Evolutionary conservation across 2,329 filamentous ascomycete species (phyloP).

Genomic region (Eutypa lata): DNA sequence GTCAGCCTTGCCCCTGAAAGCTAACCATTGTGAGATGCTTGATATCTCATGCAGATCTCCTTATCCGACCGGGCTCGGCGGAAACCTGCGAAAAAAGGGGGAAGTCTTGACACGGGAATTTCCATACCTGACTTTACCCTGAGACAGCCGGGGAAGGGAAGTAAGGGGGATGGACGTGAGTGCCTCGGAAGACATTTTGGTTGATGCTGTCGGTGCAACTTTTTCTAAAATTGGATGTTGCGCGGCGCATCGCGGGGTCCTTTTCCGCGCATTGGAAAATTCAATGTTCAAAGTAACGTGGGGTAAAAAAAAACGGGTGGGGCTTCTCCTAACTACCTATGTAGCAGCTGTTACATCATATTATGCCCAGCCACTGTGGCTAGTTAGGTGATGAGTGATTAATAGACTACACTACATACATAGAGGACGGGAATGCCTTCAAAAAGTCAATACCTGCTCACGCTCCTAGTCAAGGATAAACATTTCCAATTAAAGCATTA

Average conservation of each 20-base stretch:
- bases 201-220: neutral
- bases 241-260: neutral
- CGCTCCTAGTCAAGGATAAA: too few relatives aligned
- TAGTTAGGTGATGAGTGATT: too few relatives aligned
- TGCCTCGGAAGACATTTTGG: slow-evolving; percentile 1
- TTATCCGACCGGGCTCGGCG: neutral
- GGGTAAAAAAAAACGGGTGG: neutral
- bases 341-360: too few relatives aligned
- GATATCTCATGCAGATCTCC: neutral
- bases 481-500: too few relatives aligned
- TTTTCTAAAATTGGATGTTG: neutral
- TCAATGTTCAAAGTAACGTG: neutral
- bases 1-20: neutral
- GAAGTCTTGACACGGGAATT: neutral
- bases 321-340: too few relatives aligned
- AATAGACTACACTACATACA: too few relatives aligned
- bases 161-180: slow-evolving; percentile 3
- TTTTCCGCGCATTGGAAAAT: neutral
- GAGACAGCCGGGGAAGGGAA: slow-evolving; percentile 1
- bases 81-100: neutral
- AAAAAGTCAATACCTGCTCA: too few relatives aligned
- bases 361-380: too few relatives aligned
- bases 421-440: too few relatives aligned
- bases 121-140: slow-evolving; percentile 4
- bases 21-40: too few relatives aligned